Evolutionary conservation across 192 early-diverging fungal genomes (phyloP), one percentile per base, ranked within the genome.

Genomic region (Paraglomus brasilianum): DNA sequence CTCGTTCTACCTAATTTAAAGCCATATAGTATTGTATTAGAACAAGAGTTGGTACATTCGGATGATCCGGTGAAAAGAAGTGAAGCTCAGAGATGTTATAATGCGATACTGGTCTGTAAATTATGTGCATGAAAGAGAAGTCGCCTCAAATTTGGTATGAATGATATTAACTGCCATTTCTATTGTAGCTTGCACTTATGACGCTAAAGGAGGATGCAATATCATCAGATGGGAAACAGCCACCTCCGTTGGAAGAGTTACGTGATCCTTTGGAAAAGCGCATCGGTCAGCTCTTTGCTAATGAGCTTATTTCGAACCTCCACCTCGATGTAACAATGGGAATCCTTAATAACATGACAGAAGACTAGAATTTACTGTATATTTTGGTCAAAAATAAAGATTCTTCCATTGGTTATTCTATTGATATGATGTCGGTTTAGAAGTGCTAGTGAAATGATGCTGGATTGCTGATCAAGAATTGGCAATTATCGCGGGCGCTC

Each of bases 1-100:
- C 76, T 98, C 30, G 69, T 94, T 10, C 74, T 92, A 22, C 92
- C 92, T 14, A 92, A 92, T 69, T 77, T 91, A 43, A 88, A 88
- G 75, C 78, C 87, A 14, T 93, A 91, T 62, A 72, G 69, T 38
- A 69, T 62, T 11, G 63, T 82, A 13, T 48, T 86, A 21, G 56
- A 74, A 24, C 61, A 69, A 21, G 77, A 79, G 15, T 61, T 79
- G 8, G 36, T 47, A 22, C 39, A 60, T 36, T 47, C 65, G 9
- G 59, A 39, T 50, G 66, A 59, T 47, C 44, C 65, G 6, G 24
- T 72, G 9, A 67, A 55, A 44, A 64, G 60, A 3, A 69, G 61
- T 30, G 82, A 80, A 46, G 85, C 81, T 8, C 13, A 43, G 13
- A 76, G 78, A 44, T 84, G 83, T 42, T 63, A 75, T 36, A 78